phyloP scores from a whole-genome alignment of 2,329 filamentous ascomycete species.

The Hypoxylon sp. region DNA sequence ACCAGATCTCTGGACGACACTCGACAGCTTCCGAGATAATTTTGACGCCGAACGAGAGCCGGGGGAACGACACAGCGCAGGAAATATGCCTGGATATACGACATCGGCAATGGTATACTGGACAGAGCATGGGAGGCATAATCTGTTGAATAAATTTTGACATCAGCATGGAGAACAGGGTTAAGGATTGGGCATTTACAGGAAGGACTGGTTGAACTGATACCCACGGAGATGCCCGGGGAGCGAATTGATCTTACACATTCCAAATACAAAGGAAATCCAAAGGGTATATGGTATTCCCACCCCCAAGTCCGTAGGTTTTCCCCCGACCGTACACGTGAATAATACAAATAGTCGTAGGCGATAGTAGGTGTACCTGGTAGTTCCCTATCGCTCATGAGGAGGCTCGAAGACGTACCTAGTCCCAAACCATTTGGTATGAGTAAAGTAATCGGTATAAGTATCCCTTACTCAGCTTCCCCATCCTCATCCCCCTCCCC shows the following conservation, averaged over 20 bases:
- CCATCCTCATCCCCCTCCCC: conserved; percentile 45
- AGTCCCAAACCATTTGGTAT: neutral
- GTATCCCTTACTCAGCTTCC: neutral
- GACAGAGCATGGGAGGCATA: too few relatives aligned
- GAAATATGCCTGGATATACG: too few relatives aligned
- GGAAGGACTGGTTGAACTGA: too few relatives aligned
- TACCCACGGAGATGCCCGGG: neutral
- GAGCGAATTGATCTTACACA: neutral
- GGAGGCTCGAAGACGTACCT: neutral
- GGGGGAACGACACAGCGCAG: too few relatives aligned
- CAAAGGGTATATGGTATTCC: conserved; percentile 37
- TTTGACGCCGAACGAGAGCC: too few relatives aligned
- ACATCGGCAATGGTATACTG: too few relatives aligned
- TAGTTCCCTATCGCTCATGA: too few relatives aligned
- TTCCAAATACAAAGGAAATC: neutral
- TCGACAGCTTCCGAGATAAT: too few relatives aligned
- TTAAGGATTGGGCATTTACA: too few relatives aligned
- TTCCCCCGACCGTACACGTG: neutral
- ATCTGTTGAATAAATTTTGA: too few relatives aligned
- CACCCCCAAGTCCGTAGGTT: conserved; percentile 10
- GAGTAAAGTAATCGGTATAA: neutral
- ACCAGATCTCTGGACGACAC: too few relatives aligned
- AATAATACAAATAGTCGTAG: neutral
- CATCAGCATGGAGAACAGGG: too few relatives aligned
- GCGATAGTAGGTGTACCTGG: neutral